Base-by-base conservation (phyloP, 805 yeast genomes). In the Ascoidea asiatica region DNA sequence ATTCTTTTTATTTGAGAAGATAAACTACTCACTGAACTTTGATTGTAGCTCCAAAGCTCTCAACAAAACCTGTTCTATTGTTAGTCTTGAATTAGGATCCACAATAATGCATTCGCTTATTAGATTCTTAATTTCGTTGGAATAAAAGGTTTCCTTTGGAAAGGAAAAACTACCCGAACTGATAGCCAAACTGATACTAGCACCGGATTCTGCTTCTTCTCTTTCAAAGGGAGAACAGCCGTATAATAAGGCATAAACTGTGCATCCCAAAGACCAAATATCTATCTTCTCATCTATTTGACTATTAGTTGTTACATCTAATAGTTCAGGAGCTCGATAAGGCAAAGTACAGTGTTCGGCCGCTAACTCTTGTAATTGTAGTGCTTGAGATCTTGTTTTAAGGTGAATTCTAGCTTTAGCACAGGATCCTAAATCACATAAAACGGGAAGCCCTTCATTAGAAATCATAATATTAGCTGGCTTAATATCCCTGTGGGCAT, bases 181-280 rank as follows among this genome's bases (percentile, higher is more conserved):
- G 35, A 89, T 82, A 4, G 95, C 95, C 52, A 87, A 66, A 43
- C 70, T 77, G 51, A 88, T 66, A 51, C 81, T 83, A 4, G 94
- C 95, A 15, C 97, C 97, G 47, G 78, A 75, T 38, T 81, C 79
- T 40, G 75, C 70, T 54, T 86, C 92, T 57, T 83, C 79, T 56
- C 85, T 70, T 57, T 88, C 95, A 59, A 89, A 89, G 1, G 97
- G 97, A 4, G 95, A 83, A 23, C 70, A 69, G 0, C 82, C 81
- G 62, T 83, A 89, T 59, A 90, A 69, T 51, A 85, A 62, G 1
- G 88, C 76, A 59, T 84, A 89, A 17, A 87, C 58, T 1, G 87
- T 67, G 56, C 96, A 87, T 0, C 97, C 97, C 22, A 89, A 60
- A 3, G 95, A 81, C 97, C 97, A 89, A 21, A 90, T 75, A 59